Base-by-base conservation (phyloP, 495 filamentous ascomycete species). In the Cercophora newfieldiana region DNA sequence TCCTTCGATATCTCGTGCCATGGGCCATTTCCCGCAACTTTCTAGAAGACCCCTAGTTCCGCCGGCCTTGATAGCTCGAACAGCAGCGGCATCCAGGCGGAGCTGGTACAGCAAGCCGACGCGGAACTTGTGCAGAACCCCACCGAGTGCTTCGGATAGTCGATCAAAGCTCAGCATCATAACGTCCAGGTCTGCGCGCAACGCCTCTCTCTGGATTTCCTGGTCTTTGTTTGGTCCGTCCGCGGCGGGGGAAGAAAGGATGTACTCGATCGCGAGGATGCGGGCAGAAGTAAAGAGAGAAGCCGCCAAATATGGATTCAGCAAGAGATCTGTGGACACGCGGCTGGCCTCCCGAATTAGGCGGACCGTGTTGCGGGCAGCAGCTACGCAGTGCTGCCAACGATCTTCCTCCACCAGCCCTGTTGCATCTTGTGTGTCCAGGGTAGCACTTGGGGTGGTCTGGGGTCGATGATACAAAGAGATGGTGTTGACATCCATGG, bases 401-500 rank as follows among this genome's bases (percentile, higher is more conserved):
- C 47, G 37, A 44, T 44, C 37, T 44, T 14, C 37, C 18, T 44
- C 37, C n/a, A 6, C 14, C 10, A 6, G 14, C 2, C 1, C 55
- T 18, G 26, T 14, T 21, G 26, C 3, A 1, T 28, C 26, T 25
- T 28, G 24, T 29, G 21, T 3, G 37, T 44, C 18, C 4, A 44
- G 5, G 12, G 5, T 12, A 44, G 3, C 25, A 26, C 25, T 14
- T 7, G 12, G 1, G 31, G 22, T n/a, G 6, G 7, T 26, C 16
- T 50, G n/a, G 26, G 47, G 48, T n/a, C 25, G 25, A 24, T 62
- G 60, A 16, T 62, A 12, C 22, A 62, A 33, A 33, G 49, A 51
- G 21, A 62, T 24, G 18, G 44, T 62, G 60, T 62, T 49, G 5
- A 62, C 47, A 51, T 62, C 30, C 60, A 62, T 62, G 14, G 22